Evolutionary conservation across 108 stramenopile species (phyloP), one percentile per base, ranked within the genome.

Genomic region (Cyclostephanos tholiformis): DNA sequence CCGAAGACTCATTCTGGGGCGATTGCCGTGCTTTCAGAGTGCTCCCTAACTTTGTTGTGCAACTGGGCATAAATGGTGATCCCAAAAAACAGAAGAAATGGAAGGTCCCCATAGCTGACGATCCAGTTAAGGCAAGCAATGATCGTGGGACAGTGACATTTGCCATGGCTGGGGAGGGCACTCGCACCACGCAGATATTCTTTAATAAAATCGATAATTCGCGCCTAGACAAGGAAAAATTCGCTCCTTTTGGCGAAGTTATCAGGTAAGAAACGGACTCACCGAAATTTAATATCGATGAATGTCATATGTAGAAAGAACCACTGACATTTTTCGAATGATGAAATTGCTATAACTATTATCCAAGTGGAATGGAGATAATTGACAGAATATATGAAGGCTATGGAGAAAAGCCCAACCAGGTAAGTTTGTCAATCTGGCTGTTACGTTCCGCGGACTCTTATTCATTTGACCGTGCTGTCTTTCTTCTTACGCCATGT

Each of bases 121-220:
- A 97, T 76, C 91, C 92, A 16, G 95, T 96, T 9, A 74, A 69
- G 25, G 72, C 76, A 51, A 82, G 82, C n/a, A 96, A 97, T 76
- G 58, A 71, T 35, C 64, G 90, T 17, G 95, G 95, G 26, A 94
- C 89, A 6, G 64, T 96, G 2, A 88, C 90, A 1, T 97, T 85
- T 77, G 95, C 97, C 0, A 96, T 86, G 4, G 69, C 92, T 14
- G 97, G 97, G 9, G 51, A 59, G n/a, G 86, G 94, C 75, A 85
- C 93, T 26, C 88, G 96, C n/a, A 91, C 89, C 9, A 93, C 83
- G 9, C 96, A 95, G 64, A 68, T 97, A 61, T 97, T 97, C 67
- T 91, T 97, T 69, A 97, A 97, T 66, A 87, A 80, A 9, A 62
- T 56, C 26, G 86, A 93, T 63, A 97, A 97, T 76, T 64, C 48